Evolutionary conservation across 2,329 filamentous ascomycete species (phyloP), one percentile per base, ranked within the genome.

Genomic region (Pseudopithomyces chartarum): DNA sequence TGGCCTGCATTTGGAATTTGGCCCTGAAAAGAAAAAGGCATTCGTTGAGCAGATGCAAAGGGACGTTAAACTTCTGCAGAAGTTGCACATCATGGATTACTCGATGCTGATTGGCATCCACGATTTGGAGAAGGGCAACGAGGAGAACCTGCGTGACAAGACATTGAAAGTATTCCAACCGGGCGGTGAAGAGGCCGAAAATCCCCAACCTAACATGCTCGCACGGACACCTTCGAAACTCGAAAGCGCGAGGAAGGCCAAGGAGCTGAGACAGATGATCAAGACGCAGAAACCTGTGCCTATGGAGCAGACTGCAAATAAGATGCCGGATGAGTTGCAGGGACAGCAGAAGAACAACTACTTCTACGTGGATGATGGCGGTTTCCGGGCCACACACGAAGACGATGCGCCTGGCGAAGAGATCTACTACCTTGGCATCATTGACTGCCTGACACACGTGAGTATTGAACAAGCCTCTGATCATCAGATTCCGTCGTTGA

Each of bases 341-440:
- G 78, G 91, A 48, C 66, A 65, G 58, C 85, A 90, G 60, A 87
- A 84, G 64, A 88, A 89, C 51, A 90, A 92, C 64, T 87, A 94
- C 63, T 99, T 98, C 76, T 97, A 97, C 73, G 87, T 89, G 56
- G 94, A 98, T 65, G 94, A 98, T 71, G 95, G 95, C 47, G 95
- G 95, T 2, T 92, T 97, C 77, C 85, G 89, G 65, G 94, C 95
- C 12, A 98, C 95, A 1, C 92, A 97, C 71, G 92, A 97, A 75
- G 88, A 97, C 76, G 90, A 96, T 60, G 80, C 81, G 15, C 87
- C 90, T 1, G 93, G 90, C 1, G 91, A 97, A 53, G 92, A 97
- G 77, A 92, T 99, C 40, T 99, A 99, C 77, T 99, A 99, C 73
- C 86, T 99, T 7, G 96, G 95, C 34, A 96, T 99, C 67, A 99